phyloP scores from a whole-genome alignment of 1,284 basidiomycete genomes.

The Vanrija sp. region DNA sequence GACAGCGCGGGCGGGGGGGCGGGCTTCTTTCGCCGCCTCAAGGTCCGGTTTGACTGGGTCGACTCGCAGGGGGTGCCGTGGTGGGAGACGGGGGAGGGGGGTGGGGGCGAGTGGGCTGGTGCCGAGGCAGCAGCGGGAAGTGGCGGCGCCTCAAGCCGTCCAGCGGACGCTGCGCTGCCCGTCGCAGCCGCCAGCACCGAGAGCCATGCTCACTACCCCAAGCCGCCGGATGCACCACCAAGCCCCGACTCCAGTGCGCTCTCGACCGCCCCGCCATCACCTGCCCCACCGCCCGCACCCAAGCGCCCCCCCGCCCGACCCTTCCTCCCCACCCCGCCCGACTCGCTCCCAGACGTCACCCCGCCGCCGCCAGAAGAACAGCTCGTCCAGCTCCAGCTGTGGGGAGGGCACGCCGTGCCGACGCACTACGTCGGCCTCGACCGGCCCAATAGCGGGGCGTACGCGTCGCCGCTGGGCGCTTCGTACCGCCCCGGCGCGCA shows the following conservation, averaged over 20 bases:
- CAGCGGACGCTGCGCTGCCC: not conserved
- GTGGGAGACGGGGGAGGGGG: slow-evolving; percentile 25
- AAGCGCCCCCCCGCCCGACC: no score
- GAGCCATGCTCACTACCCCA: not conserved
- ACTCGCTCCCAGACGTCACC: no score
- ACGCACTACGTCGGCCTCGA: no score
- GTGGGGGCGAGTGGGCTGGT: no score
- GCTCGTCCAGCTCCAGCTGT: not conserved
- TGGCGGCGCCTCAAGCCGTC: not conserved
- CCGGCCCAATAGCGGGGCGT: no score
- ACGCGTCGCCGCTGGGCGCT: no score
- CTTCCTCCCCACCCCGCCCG: not conserved
- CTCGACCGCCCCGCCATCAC: not conserved
- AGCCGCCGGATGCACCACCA: not conserved
- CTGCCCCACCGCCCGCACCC: not conserved
- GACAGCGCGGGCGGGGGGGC: slow-evolving; percentile 12
- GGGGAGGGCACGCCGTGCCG: no score
- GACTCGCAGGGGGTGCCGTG: slow-evolving; percentile 38
- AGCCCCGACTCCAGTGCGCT: not conserved
- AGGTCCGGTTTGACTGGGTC: slow-evolving; percentile 46
- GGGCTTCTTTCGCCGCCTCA: slow-evolving; percentile 34
- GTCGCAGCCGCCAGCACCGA: no score
- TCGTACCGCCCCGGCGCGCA: no score
- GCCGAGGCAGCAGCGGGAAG: not conserved
- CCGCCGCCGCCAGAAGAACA: not conserved